A percentile compares a stretch with the other conserved stretches of the same genome.
These are phyloP conservation scores for Cladosporium sp. DNA, from an alignment of 2,329 filamentous ascomycete species.

Conservation along the genomic window DNA sequence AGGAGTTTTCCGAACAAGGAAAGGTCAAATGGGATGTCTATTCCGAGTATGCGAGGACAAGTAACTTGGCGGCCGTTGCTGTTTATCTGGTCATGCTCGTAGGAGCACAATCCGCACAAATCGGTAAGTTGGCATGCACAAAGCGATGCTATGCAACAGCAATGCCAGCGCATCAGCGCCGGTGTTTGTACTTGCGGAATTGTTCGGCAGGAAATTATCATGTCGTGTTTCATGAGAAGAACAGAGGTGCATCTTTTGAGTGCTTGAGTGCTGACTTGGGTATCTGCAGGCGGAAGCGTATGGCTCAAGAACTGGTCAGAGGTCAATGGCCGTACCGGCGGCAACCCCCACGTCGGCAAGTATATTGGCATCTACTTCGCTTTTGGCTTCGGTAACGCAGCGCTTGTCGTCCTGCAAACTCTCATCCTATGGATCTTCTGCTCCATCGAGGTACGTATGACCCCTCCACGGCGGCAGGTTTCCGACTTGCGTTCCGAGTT, in stretches of 20 bases:
- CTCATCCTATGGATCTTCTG: constrained; percentile 98
- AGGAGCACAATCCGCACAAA: constrained; percentile 72
- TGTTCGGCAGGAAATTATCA: background rate
- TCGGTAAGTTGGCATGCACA: constrained; percentile 49
- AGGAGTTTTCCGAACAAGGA: constrained; percentile 87
- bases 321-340: constrained; percentile 58
- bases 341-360: constrained; percentile 73
- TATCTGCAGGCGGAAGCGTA: constrained; percentile 60
- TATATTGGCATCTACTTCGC: constrained; percentile 95
- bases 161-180: background rate
- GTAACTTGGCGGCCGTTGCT: constrained; percentile 75
- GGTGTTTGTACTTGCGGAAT: background rate
- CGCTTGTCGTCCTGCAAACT: constrained; percentile 83
- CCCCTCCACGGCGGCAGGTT: background rate
- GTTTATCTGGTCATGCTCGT: constrained; percentile 74
- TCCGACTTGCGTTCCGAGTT: background rate
- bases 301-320: constrained; percentile 96
- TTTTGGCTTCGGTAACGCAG: constrained; percentile 80
- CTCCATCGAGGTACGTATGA: constrained; percentile 76
- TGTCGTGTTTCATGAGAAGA: background rate
- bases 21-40: constrained; percentile 99
- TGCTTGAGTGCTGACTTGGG: constrained; percentile 18
- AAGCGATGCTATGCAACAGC: background rate
- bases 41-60: constrained; percentile 87
- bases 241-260: background rate